Evolutionary conservation across 2,329 filamentous ascomycete species (phyloP).

Genomic region (Aspergillus nomiae): DNA sequence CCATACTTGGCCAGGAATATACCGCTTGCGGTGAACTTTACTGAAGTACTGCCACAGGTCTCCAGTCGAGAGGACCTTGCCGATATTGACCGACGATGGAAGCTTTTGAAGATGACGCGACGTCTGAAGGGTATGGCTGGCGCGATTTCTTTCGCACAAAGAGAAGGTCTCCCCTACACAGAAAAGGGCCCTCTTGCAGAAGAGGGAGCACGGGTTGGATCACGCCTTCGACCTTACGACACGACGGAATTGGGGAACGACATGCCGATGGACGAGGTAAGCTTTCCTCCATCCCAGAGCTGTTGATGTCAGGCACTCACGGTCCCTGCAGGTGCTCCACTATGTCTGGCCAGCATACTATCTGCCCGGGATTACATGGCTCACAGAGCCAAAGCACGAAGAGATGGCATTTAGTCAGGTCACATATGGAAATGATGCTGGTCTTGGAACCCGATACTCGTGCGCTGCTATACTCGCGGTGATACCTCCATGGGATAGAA

Average conservation of each 20-base stretch:
- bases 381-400: constrained; percentile 21
- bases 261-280: not conserved
- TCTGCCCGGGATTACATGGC: constrained; percentile 24
- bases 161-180: not conserved
- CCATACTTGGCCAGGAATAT: not conserved
- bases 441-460: constrained; percentile 19
- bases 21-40: not conserved
- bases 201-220: not conserved
- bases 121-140: not conserved
- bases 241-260: not conserved
- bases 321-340: not conserved
- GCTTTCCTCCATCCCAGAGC: not conserved
- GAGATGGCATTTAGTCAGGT: constrained; percentile 25
- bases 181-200: not conserved
- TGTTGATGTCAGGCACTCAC: not conserved
- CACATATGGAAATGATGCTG: constrained; percentile 26
- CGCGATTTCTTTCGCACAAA: not conserved
- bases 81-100: not conserved
- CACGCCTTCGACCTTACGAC: not conserved
- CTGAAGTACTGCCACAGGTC: not conserved
- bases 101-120: not conserved
- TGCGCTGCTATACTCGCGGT: constrained; percentile 26
- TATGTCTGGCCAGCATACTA: constrained; percentile 14
- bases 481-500: constrained; percentile 19
- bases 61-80: not conserved